Evolutionary conservation across 345 rosid genomes (phyloP), one percentile per base, ranked within the genome.

Genomic region (Sonneratia caseolaris): DNA sequence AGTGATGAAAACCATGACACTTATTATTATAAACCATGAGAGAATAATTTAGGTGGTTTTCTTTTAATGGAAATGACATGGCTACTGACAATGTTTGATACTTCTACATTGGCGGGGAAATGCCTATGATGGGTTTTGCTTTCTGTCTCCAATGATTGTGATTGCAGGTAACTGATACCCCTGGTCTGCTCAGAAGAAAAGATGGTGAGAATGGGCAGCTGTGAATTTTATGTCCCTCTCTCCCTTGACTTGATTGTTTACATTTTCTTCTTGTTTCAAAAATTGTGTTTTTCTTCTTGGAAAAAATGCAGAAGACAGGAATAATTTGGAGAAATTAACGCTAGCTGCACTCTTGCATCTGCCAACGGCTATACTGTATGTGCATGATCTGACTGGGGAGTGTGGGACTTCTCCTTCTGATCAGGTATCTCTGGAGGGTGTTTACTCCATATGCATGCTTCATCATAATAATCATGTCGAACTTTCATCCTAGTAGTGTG

Each of bases 341-440:
- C 96, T 92, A 75, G 93, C 97, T 69, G 99, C 90, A 69, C 92
- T 94, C 45, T 84, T 93, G 37, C 96, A 94, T 83, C 79, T 94
- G 82, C 99, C 99, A 45, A 94, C 97, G 0, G 99, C 97, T 37
- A 76, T 92, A 71, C 77, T 94, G 37, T 92, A 87, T 82, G 99
- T 94, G 72, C 99, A 94, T 69, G 99, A 94, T 82, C 82, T 90
- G 64, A 77, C 99, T 37, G 99, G 99, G 83, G 96, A 92, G 78
- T 94, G 99, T 71, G 99, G 99, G 64, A 94, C 85, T 70, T 87
- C 97, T 2, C 85, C 90, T 22, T 91, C 97, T 79, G 91, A 92
- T 82, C 97, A 94, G 98, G 98, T 89, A 81, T 64, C 21, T 21
- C 16, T 57, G 35, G 45, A 57, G 32, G 13, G 66, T 62, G 18